Evolutionary conservation across 495 filamentous ascomycete species (phyloP).

Genomic region (Penicillium angulare): DNA sequence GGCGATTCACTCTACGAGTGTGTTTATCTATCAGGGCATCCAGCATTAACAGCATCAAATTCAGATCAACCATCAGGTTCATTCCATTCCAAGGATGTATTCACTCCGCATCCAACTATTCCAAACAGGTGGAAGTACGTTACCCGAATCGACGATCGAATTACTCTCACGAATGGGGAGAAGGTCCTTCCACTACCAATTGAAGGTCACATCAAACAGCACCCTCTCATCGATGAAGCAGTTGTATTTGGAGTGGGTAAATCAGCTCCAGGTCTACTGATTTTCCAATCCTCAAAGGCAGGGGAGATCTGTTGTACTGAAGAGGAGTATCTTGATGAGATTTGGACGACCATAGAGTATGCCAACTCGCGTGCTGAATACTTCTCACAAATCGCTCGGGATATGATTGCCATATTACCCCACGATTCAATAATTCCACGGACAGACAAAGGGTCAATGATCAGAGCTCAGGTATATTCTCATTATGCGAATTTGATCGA

Average conservation of each 20-base stretch:
- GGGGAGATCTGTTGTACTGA: conserved; percentile 28
- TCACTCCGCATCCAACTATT: conserved; percentile 58
- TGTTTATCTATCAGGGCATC: conserved; percentile 51
- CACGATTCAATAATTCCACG: conserved; percentile 42
- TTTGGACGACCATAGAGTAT: conserved; percentile 48
- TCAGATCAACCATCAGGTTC: conserved; percentile 50
- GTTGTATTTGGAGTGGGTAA: conserved; percentile 57
- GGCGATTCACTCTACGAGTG: conserved; percentile 48
- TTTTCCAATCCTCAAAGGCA: conserved; percentile 43
- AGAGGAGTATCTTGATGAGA: conserved; percentile 40
- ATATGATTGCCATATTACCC: conserved; percentile 50
- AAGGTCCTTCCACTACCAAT: conserved; percentile 65
- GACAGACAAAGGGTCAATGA: conserved; percentile 57
- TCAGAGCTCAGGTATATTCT: conserved; percentile 52
- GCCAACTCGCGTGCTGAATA: conserved; percentile 50
- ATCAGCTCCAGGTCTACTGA: conserved; percentile 51
- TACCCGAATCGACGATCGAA: conserved; percentile 59
- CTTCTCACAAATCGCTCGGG: conserved; percentile 55
- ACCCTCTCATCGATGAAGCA: conserved; percentile 52
- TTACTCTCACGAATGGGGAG: conserved; percentile 66
- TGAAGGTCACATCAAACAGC: conserved; percentile 55
- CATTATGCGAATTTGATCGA: conserved; percentile 50
- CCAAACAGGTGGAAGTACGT: conserved; percentile 63
- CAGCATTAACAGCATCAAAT: conserved; percentile 53
- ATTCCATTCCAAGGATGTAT: conserved; percentile 61